phyloP scores from a whole-genome alignment of 257 asterid species.

The Przewalskia tangutica region DNA sequence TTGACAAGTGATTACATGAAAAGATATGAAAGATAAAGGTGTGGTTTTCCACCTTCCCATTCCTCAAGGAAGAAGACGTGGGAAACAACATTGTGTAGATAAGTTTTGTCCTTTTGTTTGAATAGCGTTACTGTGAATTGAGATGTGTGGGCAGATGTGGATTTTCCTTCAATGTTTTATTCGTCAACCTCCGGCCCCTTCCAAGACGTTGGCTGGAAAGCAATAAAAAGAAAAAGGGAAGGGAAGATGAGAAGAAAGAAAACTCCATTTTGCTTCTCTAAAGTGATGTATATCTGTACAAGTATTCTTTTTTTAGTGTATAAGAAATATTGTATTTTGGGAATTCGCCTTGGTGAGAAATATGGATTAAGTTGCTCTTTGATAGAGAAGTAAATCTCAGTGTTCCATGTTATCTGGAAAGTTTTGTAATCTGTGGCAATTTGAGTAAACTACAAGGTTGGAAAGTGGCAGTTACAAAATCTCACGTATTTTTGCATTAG shows the following conservation, averaged over 20 bases:
- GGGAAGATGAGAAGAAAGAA: background rate
- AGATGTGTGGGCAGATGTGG: conserved; percentile 1
- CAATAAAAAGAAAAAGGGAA: background rate
- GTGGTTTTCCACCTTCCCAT: conserved; percentile 12
- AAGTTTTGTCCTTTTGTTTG: background rate
- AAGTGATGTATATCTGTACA: conserved; percentile 1
- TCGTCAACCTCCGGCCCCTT: background rate
- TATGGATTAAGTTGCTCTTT: background rate
- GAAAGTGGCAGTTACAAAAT: background rate
- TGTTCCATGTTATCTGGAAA: background rate
- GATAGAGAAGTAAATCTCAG: background rate
- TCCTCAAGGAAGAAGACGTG: conserved; percentile 5
- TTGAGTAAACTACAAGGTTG: background rate
- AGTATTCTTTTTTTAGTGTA: background rate
- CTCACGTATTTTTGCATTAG: background rate
- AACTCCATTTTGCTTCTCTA: background rate
- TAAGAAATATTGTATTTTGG: background rate
- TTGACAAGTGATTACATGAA: conserved; percentile 33
- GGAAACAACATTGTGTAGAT: conserved; percentile 37
- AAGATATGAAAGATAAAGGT: conserved; percentile 20
- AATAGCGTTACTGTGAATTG: background rate
- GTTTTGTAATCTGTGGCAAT: background rate
- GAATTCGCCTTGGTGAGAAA: background rate
- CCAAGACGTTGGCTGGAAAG: background rate
- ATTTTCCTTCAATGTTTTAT: background rate